Evolutionary conservation across 1,284 basidiomycete genomes (phyloP), one percentile per base, ranked within the genome.

Genomic region (Papiliotrema fonsecae): DNA sequence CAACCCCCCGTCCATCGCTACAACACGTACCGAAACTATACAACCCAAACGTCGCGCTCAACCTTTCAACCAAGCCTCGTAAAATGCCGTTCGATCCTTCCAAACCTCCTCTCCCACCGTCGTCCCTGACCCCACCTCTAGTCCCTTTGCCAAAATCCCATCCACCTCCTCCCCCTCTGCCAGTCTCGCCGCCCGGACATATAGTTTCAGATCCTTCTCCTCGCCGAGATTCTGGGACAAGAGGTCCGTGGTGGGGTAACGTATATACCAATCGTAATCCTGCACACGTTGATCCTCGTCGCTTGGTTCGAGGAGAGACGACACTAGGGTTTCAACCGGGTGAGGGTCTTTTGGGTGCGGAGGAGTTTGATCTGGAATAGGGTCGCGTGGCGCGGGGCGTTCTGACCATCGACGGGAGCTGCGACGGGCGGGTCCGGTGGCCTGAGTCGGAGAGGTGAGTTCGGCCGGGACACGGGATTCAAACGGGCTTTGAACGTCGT

Each of bases 181-280:
- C 21, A 75, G 40, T 27, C 62, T 61, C 7, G 69, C 67, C 3
- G 67, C 67, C 21, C 62, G 57, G 22, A 64, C 54, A 50, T 77
- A 77, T 30, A 74, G 48, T 45, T 71, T 62, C 22, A 76, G 57
- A 53, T 77, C 75, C 45, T 76, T 72, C 46, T 74, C 72, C 49
- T 76, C 75, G 18, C 57, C 65, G 19, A 70, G 55, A 47, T 63
- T 57, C 45, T 70, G 54, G 19, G 57, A 54, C 7, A 64, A 54
- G 36, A 70, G 50, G 45, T 70, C 62, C 47, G 70, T 60, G n/a
- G 67, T 68, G 47, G 74, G 70, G 52, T 76, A 75, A 47, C 74
- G 72, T 9, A 72, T 71, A 54, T 76, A 77, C 83, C 84, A 84
- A 58, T 85, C 82, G 71, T 96, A 96, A 64, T 94, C 89, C 2